Evolutionary conservation across 2,329 filamentous ascomycete species (phyloP).

Genomic region (Penicillium sp.): DNA sequence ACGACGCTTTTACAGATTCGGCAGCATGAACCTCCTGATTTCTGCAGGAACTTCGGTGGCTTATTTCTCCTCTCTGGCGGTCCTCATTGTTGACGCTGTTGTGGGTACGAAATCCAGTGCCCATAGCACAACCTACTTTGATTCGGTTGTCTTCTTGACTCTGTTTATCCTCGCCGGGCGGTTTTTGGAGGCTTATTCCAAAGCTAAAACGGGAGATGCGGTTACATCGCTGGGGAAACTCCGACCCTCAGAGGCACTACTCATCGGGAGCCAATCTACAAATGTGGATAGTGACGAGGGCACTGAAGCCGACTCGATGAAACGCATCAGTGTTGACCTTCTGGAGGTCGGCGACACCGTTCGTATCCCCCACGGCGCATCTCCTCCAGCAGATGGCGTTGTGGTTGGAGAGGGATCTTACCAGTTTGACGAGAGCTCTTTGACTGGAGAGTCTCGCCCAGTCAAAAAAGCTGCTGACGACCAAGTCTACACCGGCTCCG

Average conservation of each 20-base stretch:
- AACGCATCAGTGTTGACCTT: constrained; percentile 59
- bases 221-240: constrained; percentile 74
- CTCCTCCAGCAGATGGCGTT: constrained; percentile 76
- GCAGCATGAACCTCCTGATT: constrained; percentile 94
- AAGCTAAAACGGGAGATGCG: constrained; percentile 82
- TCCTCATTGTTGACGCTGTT: constrained; percentile 61
- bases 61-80: constrained; percentile 74
- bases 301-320: constrained; percentile 19
- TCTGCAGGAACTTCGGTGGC: constrained; percentile 83
- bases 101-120: constrained; percentile 41
- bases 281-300: constrained; percentile 4
- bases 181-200: constrained; percentile 73
- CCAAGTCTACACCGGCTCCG: constrained; percentile 45
- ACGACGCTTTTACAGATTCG: constrained; percentile 81
- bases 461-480: constrained; percentile 43
- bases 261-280: constrained; percentile 46
- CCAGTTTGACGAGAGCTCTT: constrained; percentile 80
- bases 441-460: constrained; percentile 59
- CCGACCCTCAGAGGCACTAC: constrained; percentile 68
- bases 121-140: constrained; percentile 69
- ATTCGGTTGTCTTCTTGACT: constrained; percentile 87
- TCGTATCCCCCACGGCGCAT: constrained; percentile 70
- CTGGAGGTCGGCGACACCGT: constrained; percentile 72
- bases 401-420: constrained; percentile 55
- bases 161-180: constrained; percentile 70